phyloP scores from a whole-genome alignment of 768 basidiomycete genomes.

The Gloeostereum incarnatum region DNA sequence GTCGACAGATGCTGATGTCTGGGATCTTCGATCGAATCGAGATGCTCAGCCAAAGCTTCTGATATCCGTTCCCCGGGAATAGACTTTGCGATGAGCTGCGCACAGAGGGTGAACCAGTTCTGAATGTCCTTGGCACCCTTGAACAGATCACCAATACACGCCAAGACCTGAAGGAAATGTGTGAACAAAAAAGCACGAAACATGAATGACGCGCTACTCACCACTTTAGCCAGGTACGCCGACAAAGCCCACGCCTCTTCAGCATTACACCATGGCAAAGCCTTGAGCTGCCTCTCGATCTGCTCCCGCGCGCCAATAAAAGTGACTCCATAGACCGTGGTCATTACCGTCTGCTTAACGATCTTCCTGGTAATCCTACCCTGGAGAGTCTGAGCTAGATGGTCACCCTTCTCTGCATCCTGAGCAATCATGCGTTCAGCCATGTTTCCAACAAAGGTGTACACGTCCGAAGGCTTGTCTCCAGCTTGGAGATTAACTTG shows the following conservation, averaged over 20 bases:
- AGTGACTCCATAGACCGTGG: constrained; percentile 97
- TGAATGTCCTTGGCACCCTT: constrained; percentile 88
- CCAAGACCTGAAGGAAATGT: constrained; percentile 39
- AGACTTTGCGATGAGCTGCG: constrained; percentile 79
- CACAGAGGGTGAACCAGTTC: constrained; percentile 79
- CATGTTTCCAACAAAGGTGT: constrained; percentile 83
- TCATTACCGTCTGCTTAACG: constrained; percentile 99
- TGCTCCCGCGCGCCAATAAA: constrained; percentile 92
- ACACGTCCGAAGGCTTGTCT: constrained; percentile 90
- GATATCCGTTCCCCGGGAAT: constrained; percentile 64
- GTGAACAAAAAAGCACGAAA: not conserved
- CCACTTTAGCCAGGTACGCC: constrained; percentile 74
- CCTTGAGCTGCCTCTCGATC: constrained; percentile 82
- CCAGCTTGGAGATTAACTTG: constrained; percentile 88
- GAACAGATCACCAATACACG: constrained; percentile 88
- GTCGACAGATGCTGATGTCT: constrained; percentile 3
- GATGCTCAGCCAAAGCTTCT: constrained; percentile 25
- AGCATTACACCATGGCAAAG: constrained; percentile 58
- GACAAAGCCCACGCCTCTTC: constrained; percentile 71
- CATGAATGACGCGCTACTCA: constrained; percentile 21
- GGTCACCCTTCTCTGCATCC: constrained; percentile 44
- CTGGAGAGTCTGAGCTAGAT: constrained; percentile 48
- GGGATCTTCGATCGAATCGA: constrained; percentile 7
- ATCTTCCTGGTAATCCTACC: constrained; percentile 88
- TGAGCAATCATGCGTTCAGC: constrained; percentile 59